Evolutionary conservation across 805 yeast species (phyloP), one percentile per base, ranked within the genome.

Genomic region (Metschnikowia drakensbergensis): DNA sequence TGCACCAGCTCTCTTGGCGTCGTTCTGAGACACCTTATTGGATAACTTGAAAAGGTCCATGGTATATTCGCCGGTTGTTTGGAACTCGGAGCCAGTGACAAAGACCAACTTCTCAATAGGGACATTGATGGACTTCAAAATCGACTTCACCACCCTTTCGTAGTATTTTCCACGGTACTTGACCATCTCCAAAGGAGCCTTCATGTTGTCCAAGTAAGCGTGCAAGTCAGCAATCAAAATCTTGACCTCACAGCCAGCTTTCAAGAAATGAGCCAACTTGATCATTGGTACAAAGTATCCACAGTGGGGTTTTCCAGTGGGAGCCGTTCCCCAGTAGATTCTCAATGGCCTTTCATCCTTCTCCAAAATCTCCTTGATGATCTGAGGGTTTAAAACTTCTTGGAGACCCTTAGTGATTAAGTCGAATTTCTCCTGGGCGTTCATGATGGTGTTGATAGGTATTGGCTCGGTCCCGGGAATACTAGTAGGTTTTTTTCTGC

Each of bases 241-340:
- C 0, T 83, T 89, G 37, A 94, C 96, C 64, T 89, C 94, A 74
- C 96, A 89, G 9, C 98, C 99, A 13, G 99, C 99, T 61, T 83
- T 85, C 67, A 94, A 79, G 67, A 92, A 89, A 66, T 94, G 91
- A 1, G 98, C 98, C 58, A 94, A 71, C 68, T 94, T 92, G 53
- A 95, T 86, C 98, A 94, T 92, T 46, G 98, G 94, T 34, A 94
- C 99, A 64, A 94, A 89, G 78, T 94, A 94, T 45, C 98, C 99
- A 74, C 97, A 91, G 72, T 94, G 99, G 39, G 98, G 97, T 70
- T 82, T 88, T 46, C 99, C 99, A 4, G 99, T 94, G 52, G 99
- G 98, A 6, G 99, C 99, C 22, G 98, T 91, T 58, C 99, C 99
- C 98, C 97, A 94, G 81, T 94, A 94, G 62, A 94, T 71, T 62